These are phyloP conservation scores for Amaranthus hypochondriacus DNA, from an alignment of 148 eudicot genomes.

Conservation along the genomic window DNA sequence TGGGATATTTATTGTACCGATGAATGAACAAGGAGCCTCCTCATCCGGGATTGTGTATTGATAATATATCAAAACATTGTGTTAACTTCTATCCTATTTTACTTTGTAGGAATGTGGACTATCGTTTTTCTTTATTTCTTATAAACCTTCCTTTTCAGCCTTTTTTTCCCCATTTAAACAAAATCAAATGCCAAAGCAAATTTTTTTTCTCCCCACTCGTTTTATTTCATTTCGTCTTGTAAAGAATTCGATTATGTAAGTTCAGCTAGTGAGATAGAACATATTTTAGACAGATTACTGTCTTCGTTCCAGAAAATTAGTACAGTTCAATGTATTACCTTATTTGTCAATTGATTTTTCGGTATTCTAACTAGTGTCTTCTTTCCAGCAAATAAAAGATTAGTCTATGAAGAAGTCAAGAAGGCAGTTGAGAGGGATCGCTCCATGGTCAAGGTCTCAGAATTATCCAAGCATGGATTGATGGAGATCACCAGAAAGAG, in stretches of 20 bases:
- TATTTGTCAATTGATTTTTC: slow-evolving; percentile 12
- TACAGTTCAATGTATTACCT: not conserved
- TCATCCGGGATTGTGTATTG: too few species aligned
- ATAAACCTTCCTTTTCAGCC: too few species aligned
- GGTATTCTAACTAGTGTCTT: slow-evolving; percentile 8
- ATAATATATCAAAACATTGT: too few species aligned
- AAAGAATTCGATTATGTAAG: not conserved
- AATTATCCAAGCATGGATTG: slow-evolving; percentile 79
- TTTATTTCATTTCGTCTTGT: not conserved
- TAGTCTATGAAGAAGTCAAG: slow-evolving; percentile 85
- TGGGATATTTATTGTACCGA: not conserved
- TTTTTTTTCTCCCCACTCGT: not conserved
- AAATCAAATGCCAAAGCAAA: not conserved
- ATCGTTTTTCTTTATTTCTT: too few species aligned
- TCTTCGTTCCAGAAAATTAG: not conserved
- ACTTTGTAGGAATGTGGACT: too few species aligned
- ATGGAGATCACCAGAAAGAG: slow-evolving; percentile 95
- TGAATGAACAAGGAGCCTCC: not conserved
- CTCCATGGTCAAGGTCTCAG: slow-evolving; percentile 74
- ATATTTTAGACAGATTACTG: not conserved
- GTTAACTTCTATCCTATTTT: too few species aligned
- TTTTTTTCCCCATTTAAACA: too few species aligned
- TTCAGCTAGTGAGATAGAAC: not conserved
- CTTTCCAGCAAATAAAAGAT: slow-evolving; percentile 70
- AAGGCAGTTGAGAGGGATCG: slow-evolving; percentile 92